These are phyloP conservation scores for Aspergillus transmontanensis DNA, from an alignment of 2,329 filamentous ascomycete genomes.

Conservation along the genomic window DNA sequence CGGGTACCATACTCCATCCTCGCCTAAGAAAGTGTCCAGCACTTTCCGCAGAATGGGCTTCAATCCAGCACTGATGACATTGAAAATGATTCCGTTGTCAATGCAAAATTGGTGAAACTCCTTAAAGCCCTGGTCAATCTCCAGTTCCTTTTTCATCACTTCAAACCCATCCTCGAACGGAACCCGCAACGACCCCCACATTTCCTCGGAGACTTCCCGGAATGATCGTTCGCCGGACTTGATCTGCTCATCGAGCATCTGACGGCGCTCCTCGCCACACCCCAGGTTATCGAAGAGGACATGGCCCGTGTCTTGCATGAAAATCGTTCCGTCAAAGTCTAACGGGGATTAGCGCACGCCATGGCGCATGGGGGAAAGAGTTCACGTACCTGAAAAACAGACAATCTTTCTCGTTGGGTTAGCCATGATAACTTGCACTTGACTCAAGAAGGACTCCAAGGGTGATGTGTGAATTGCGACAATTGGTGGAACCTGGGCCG, in stretches of 20 bases:
- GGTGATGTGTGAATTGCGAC: not conserved
- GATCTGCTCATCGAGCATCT: slow-evolving; percentile 64
- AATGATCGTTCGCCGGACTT: slow-evolving; percentile 67
- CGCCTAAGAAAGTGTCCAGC: slow-evolving; percentile 66
- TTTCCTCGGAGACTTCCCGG: slow-evolving; percentile 70
- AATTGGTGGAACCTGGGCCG: not conserved
- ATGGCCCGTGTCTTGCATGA: slow-evolving; percentile 71
- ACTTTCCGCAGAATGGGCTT: slow-evolving; percentile 65
- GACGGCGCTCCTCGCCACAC: slow-evolving; percentile 59
- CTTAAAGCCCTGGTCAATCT: slow-evolving; percentile 66
- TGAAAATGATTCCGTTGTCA: slow-evolving; percentile 65
- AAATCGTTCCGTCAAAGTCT: slow-evolving; percentile 74
- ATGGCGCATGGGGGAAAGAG: not conserved
- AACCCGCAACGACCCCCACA: slow-evolving; percentile 68
- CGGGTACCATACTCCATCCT: slow-evolving; percentile 48
- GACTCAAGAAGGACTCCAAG: not conserved
- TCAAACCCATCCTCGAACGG: slow-evolving; percentile 70
- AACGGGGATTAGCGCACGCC: slow-evolving; percentile 11
- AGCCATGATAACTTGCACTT: slow-evolving; percentile 10
- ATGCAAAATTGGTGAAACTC: slow-evolving; percentile 67
- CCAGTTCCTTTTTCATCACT: slow-evolving; percentile 62
- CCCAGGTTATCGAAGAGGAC: slow-evolving; percentile 68
- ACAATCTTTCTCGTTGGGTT: slow-evolving; percentile 45
- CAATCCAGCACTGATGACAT: slow-evolving; percentile 68
- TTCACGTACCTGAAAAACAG: slow-evolving; percentile 46